Conservation (phyloP, 164 flowering plant genomes). For the Nymphaea colorata region DNA sequence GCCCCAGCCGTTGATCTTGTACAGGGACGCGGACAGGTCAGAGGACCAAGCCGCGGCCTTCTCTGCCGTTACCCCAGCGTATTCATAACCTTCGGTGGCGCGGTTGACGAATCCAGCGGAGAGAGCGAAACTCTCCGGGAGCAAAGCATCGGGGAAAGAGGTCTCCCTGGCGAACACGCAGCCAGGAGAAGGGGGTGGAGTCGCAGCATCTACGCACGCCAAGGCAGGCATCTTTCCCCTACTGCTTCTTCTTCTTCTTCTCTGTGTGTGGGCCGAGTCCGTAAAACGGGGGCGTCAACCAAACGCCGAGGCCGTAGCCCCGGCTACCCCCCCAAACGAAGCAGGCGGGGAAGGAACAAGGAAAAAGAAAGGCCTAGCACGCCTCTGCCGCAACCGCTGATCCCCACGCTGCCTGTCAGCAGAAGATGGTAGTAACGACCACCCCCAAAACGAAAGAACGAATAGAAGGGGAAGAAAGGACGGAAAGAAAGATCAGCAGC, state of each 20-base stretch:
- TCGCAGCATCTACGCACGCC: slow-evolving; percentile 50
- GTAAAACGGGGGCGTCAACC: slow-evolving; percentile 83
- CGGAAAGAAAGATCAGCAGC: neutral
- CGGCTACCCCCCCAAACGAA: slow-evolving; percentile 99
- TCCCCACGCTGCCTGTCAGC: neutral
- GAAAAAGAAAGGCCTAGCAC: slow-evolving; percentile 28
- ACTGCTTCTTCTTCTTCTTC: neutral
- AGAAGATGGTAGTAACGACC: neutral
- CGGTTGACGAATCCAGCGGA: neutral
- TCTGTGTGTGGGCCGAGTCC: neutral
- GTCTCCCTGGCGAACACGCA: slow-evolving; percentile 43
- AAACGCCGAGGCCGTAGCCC: slow-evolving; percentile 99
- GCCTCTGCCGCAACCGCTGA: neutral
- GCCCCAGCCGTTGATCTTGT: slow-evolving; percentile 82
- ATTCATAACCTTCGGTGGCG: neutral
- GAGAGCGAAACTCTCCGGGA: slow-evolving; percentile 15
- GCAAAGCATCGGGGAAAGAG: slow-evolving; percentile 30
- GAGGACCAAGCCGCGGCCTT: slow-evolving; percentile 45
- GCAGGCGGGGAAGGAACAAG: slow-evolving; percentile 32
- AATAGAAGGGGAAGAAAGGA: neutral
- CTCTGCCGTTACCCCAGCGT: neutral
- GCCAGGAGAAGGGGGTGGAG: slow-evolving; percentile 33
- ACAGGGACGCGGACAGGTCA: slow-evolving; percentile 50
- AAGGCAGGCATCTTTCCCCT: slow-evolving; percentile 85
- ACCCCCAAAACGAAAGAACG: neutral